A percentile compares a stretch with the other conserved stretches of the same genome.
phyloP scores from a whole-genome alignment of 495 filamentous ascomycete species.

The Neurospora pannonica region DNA sequence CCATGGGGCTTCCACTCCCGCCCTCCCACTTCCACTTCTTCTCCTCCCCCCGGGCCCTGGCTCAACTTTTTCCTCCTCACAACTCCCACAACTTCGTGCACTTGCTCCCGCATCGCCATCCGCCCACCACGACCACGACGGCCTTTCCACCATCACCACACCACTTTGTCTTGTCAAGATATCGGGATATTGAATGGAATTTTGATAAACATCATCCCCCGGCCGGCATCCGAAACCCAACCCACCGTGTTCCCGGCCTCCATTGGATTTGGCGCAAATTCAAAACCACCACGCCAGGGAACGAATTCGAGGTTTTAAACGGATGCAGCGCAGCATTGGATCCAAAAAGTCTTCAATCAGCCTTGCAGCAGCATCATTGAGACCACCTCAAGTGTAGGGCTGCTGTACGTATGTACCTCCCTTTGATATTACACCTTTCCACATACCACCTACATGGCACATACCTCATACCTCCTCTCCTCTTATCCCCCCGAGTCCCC shows the following conservation, averaged over 20 bases:
- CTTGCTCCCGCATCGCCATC: background rate
- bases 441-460: background rate
- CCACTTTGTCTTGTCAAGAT: background rate
- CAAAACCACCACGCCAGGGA: background rate
- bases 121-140: background rate
- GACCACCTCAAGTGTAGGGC: background rate
- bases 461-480: constrained; percentile 19
- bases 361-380: background rate
- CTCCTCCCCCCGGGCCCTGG: constrained; percentile 21
- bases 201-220: background rate
- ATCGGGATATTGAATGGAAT: background rate
- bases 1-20: constrained; percentile 28
- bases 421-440: background rate
- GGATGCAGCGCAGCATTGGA: background rate
- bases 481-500: constrained; percentile 22
- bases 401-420: background rate
- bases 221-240: background rate
- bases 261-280: background rate
- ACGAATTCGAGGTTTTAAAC: background rate
- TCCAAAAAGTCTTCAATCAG: background rate
- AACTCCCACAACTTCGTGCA: constrained; percentile 7
- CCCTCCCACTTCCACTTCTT: constrained; percentile 33
- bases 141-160: background rate
- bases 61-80: constrained; percentile 24
- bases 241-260: background rate